A percentile compares a stretch with the other conserved stretches of the same genome.
These are phyloP conservation scores for Colletotrichum abscissum DNA, from an alignment of 2,329 filamentous ascomycete genomes.

Conservation along the genomic window DNA sequence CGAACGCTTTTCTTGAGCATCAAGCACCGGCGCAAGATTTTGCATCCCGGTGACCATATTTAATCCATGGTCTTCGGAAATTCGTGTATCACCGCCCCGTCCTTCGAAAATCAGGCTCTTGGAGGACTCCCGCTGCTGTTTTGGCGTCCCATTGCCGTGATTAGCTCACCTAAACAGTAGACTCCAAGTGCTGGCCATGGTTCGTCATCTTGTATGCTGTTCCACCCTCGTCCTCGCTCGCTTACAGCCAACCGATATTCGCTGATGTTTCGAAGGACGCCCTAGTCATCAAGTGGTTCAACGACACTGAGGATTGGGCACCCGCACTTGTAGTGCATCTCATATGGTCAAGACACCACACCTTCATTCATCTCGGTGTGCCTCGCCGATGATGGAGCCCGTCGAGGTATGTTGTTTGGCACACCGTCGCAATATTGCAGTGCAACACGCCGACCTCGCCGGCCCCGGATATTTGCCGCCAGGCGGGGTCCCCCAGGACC, in stretches of 20 bases:
- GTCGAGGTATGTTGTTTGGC: not conserved
- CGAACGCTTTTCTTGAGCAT: not conserved
- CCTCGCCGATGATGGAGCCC: not conserved
- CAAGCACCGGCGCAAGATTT: not conserved
- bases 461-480: constrained; percentile 4
- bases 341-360: not conserved
- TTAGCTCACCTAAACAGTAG: not conserved
- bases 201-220: not conserved
- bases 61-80: not conserved
- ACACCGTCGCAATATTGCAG: not conserved
- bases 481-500: constrained; percentile 4
- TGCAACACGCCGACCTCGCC: constrained; percentile 6
- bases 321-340: not conserved
- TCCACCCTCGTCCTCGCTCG: not conserved
- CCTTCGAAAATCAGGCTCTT: not conserved
- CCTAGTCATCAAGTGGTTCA: not conserved
- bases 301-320: not conserved
- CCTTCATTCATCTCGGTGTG: not conserved
- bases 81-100: not conserved
- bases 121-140: not conserved
- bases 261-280: not conserved
- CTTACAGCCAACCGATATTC: not conserved
- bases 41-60: not conserved
- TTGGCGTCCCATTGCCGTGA: not conserved
- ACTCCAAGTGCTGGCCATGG: not conserved